Conservation (phyloP, 768 basidiomycete genomes). For the Floccularia luteovirens region DNA sequence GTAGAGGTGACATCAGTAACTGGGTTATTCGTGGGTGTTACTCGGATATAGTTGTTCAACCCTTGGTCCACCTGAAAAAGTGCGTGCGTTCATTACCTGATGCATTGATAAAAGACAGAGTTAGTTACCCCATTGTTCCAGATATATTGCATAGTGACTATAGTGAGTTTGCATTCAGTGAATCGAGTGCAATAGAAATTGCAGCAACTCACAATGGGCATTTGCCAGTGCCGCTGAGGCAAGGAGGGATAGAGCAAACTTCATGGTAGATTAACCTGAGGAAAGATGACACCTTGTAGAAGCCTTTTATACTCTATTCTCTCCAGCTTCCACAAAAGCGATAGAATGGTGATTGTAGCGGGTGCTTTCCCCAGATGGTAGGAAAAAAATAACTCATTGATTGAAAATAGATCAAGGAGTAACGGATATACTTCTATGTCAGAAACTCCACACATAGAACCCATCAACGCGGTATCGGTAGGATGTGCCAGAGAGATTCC, state of each 20-base stretch:
- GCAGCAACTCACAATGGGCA: conserved; percentile 26
- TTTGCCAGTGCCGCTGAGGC: conserved; percentile 27
- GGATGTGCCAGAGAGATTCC: no score
- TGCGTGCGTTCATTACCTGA: background rate
- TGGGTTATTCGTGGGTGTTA: conserved; percentile 46
- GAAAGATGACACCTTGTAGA: background rate
- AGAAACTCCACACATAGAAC: no score
- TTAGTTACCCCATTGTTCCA: conserved; percentile 37
- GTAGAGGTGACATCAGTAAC: conserved; percentile 47
- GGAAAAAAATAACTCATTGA: conserved; percentile 1
- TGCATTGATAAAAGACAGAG: background rate
- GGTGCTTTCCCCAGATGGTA: no score
- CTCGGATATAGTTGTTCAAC: conserved; percentile 34
- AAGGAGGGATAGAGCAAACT: conserved; percentile 23
- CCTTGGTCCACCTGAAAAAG: conserved; percentile 34
- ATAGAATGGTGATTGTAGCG: no score
- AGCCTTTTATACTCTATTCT: conserved; percentile 1
- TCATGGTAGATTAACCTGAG: conserved; percentile 21
- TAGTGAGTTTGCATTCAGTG: background rate
- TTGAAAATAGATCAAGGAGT: background rate
- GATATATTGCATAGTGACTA: conserved; percentile 45
- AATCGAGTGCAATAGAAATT: background rate
- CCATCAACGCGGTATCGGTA: no score
- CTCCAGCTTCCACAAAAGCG: background rate
- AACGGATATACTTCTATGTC: no score